These are phyloP conservation scores for Tausonia pullulans DNA, from an alignment of 1,284 basidiomycete species.

Conservation along the genomic window DNA sequence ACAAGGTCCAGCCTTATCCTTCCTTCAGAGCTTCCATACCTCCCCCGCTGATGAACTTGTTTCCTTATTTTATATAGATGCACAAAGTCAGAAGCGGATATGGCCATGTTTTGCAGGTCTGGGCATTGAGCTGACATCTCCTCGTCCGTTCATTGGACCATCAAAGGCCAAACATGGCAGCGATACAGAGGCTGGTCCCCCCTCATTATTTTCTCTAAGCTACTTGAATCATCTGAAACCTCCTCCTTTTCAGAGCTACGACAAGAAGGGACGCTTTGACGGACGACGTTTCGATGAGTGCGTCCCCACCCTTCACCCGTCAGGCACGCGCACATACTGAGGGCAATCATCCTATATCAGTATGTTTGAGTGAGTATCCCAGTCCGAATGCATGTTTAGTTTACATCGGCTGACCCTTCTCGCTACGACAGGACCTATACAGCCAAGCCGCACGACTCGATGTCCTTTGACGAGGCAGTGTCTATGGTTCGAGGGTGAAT, in stretches of 20 bases:
- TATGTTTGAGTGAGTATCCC: background rate
- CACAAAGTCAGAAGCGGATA: background rate
- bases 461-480: slow-evolving; percentile 2
- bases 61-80: background rate
- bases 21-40: background rate
- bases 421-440: slow-evolving; percentile 1
- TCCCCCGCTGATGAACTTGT: background rate
- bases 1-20: background rate
- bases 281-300: background rate
- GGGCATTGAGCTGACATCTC: background rate
- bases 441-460: slow-evolving; percentile 5
- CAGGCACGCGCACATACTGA: too few relatives aligned
- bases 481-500: background rate
- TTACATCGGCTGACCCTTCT: background rate
- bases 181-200: slow-evolving; percentile 1
- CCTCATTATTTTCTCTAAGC: background rate
- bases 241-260: background rate
- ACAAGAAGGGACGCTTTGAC: slow-evolving; percentile 5
- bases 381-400: too few relatives aligned
- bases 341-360: background rate
- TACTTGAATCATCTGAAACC: too few relatives aligned
- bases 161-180: slow-evolving; percentile 8
- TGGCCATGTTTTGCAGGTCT: background rate
- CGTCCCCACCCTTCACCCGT: background rate
- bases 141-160: background rate